Base-by-base conservation (phyloP, 2,329 filamentous ascomycete species). In the Cyclaneusma minus region DNA sequence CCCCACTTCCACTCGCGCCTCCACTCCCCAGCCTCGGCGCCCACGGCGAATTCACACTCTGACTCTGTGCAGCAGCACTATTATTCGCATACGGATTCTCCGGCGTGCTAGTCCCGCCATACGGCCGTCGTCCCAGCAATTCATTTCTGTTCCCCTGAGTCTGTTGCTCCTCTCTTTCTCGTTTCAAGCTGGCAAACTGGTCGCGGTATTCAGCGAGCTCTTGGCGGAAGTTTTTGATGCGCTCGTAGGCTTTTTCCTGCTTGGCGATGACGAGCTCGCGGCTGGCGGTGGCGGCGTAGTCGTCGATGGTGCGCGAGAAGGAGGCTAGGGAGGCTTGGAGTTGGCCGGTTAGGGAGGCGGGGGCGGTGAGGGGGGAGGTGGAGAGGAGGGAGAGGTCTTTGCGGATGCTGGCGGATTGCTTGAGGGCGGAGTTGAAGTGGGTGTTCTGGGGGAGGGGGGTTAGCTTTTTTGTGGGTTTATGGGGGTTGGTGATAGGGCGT, bases 231-330 rank as follows among this genome's bases (percentile, higher is more conserved):
- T 73, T 82, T 51, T 80, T 79, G 31, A 93, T 64, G 22, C 89
- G 71, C 47, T 91, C 83, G 36, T 71, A 63, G 1, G 87, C 89
- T 47, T 95, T 93, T 33, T 89, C 77, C 41, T 92, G 81, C 55
- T 95, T 98, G 32, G 81, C 77, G 4, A 79, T 68, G 30, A 92
- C 85, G 16, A 93, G 70, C 52, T 98, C 89, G 43, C 87, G 80
- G 38, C 81, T 80, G 1, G 85, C 78, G 16, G 92, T 70, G 29
- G 68, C 66, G 43, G 78, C 71, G 60, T 98, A 98, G 48, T 94
- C 85, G 55, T 94, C 85, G 37, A 98, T 65, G 1, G 83, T 92
- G 34, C 89, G 82, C 24, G 79, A 70, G 51, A 98, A 84, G 32
- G 84, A 55, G 22, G 79, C 73, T 16, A 91, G 58, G 9, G 80